Evolutionary conservation across 140 eudicot genomes (phyloP).

Genomic region (Stevia rebaudiana): DNA sequence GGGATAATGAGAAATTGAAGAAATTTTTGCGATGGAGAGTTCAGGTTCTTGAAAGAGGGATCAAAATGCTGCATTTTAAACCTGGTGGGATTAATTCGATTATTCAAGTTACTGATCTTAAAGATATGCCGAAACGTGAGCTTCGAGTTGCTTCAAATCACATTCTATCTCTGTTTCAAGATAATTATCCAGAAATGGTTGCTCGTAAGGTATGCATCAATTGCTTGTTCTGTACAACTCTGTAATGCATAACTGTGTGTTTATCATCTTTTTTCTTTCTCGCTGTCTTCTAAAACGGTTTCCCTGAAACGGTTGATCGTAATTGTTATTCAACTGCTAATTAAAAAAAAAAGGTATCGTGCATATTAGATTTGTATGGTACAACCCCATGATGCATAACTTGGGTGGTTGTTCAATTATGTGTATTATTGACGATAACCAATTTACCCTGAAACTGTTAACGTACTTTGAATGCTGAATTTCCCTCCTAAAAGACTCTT

Average conservation of each 20-base stretch:
- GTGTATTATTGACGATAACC: background rate
- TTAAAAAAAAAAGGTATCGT: background rate
- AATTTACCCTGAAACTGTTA: background rate
- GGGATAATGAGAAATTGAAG: slow-evolving; percentile 62
- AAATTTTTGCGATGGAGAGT: slow-evolving; percentile 87
- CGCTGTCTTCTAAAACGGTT: too few species aligned
- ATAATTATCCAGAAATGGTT: slow-evolving; percentile 98
- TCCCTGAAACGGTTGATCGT: background rate
- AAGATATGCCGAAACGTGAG: slow-evolving; percentile 94
- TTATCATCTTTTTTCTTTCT: background rate
- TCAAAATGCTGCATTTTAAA: slow-evolving; percentile 63
- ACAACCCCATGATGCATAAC: background rate
- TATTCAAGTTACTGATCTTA: slow-evolving; percentile 90
- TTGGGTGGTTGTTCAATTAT: background rate
- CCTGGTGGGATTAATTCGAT: slow-evolving; percentile 88
- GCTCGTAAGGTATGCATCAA: slow-evolving; percentile 61
- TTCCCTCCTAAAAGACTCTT: background rate
- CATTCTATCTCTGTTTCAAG: slow-evolving; percentile 79
- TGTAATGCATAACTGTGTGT: background rate
- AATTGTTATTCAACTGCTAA: background rate
- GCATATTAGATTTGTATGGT: slow-evolving; percentile 5
- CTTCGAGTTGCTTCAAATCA: slow-evolving; percentile 89
- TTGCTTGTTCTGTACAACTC: background rate
- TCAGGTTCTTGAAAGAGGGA: slow-evolving; percentile 89
- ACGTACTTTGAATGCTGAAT: slow-evolving; percentile 22